Conservation (phyloP, 2,329 filamentous ascomycete genomes). For the Hypoxylon sp. region DNA sequence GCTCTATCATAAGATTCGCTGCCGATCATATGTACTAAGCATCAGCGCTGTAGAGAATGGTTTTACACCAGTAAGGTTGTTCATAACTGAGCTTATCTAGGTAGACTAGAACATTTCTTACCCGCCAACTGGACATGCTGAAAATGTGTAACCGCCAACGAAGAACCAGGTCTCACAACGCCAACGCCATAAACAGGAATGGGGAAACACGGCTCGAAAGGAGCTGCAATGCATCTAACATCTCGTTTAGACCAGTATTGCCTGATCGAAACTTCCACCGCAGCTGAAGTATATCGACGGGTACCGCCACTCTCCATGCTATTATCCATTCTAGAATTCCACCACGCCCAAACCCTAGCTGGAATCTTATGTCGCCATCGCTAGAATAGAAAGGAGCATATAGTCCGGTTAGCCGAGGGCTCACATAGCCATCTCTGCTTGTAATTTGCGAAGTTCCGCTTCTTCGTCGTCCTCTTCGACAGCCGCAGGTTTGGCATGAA, state of each 20-base stretch:
- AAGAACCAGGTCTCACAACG: conserved; percentile 48
- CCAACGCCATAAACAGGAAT: conserved; percentile 48
- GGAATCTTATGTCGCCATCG: conserved; percentile 35
- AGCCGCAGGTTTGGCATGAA: conserved; percentile 64
- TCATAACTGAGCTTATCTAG: conserved; percentile 34
- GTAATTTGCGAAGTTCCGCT: conserved; percentile 90
- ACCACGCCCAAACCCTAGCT: conserved; percentile 25
- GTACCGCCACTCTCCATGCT: conserved; percentile 17
- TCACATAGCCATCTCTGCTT: conserved; percentile 97
- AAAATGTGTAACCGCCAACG: conserved; percentile 45
- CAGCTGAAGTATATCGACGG: conserved; percentile 16
- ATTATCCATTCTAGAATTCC: conserved; percentile 27
- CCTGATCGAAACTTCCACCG: conserved; percentile 21
- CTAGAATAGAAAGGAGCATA: conserved; percentile 29
- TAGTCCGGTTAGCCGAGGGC: conserved; percentile 6
- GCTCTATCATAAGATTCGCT: neutral
- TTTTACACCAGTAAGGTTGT: conserved; percentile 23
- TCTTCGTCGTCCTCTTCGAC: conserved; percentile 93
- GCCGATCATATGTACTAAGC: neutral
- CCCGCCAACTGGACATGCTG: conserved; percentile 34
- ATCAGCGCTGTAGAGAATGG: neutral
- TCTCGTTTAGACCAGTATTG: conserved; percentile 14
- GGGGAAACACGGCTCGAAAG: conserved; percentile 28
- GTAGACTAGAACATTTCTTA: conserved; percentile 40
- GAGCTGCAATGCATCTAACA: conserved; percentile 29